Base-by-base conservation (phyloP, 2,329 filamentous ascomycete species). In the Lecanicillium sp. region DNA sequence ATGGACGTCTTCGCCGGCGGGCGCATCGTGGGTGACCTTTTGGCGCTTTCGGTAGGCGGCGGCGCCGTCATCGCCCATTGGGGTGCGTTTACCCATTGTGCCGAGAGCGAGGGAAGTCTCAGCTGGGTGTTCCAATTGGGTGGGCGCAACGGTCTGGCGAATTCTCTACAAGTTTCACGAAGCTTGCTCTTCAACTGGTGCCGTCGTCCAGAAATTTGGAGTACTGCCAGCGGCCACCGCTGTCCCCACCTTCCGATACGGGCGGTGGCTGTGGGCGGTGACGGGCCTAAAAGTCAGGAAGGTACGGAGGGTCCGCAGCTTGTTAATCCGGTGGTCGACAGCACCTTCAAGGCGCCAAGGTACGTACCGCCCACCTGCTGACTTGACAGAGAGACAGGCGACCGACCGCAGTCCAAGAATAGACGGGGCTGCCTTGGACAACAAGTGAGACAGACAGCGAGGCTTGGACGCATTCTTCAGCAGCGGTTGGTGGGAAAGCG, bases 1-100 rank as follows among this genome's bases (percentile, higher is more conserved):
- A 35, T 69, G 63, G 33, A 86, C 69, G 28, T 81, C 74, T 47
- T 82, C 78, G 10, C 71, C 72, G 3, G 75, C 72, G 12, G 76
- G 72, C 2, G 69, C 58, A 42, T 78, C 71, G 46, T 77, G 71
- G 5, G 68, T 62, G n/a, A 72, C 60, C 54, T 74, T 77, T 44
- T 70, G 69, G 45, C 74, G 69, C 55, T 79, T 78, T 17, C 69
- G 61, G 20, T 64, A 61, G 22, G 58, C 61, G 6, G 59, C 57
- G 27, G 57, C 60, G 37, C 59, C 62, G 43, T 72, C 66, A 13
- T 50, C 51, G 36, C 59, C 61, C 36, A 56, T 53, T 27, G 60
- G 56, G 37, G 59, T 52, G 46, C 69, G 57, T 54, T 74, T 74
- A 18, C 56, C 60, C 70, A 73, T 73, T 33, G 28, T 47, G 17